These are phyloP conservation scores for Auricularia auricula-judae DNA, from an alignment of 768 basidiomycete species.

Conservation along the genomic window DNA sequence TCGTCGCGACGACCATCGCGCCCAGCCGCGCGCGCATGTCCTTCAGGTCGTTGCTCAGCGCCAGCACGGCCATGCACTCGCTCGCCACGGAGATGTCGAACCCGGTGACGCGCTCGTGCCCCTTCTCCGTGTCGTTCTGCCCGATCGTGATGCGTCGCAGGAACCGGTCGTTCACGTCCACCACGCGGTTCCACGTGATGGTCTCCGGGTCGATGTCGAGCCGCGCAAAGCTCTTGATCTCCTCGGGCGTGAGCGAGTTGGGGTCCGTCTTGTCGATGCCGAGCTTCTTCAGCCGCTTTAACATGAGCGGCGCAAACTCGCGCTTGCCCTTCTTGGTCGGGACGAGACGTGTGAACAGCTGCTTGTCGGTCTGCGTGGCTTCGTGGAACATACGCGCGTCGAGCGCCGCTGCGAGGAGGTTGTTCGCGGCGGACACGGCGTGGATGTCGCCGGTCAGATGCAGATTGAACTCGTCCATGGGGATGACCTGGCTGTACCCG, in stretches of 20 bases:
- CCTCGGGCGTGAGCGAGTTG: slow-evolving; percentile 83
- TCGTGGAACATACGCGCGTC: slow-evolving; percentile 98
- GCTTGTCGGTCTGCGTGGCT: slow-evolving; percentile 91
- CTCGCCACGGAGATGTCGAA: slow-evolving; percentile 97
- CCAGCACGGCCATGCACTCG: slow-evolving; percentile 97
- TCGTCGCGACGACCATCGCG: slow-evolving; percentile 93
- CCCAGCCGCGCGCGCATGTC: slow-evolving; percentile 92
- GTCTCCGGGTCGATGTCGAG: slow-evolving; percentile 85
- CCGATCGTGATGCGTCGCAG: slow-evolving; percentile 89
- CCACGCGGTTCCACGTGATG: slow-evolving; percentile 95
- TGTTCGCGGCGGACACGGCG: slow-evolving; percentile 95
- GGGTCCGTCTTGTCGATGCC: slow-evolving; percentile 93
- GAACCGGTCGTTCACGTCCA: slow-evolving; percentile 96
- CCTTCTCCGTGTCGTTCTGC: slow-evolving; percentile 82
- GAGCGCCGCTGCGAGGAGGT: slow-evolving; percentile 89
- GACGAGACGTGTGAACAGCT: slow-evolving; percentile 82
- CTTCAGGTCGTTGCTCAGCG: slow-evolving; percentile 72
- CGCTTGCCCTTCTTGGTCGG: slow-evolving; percentile 90
- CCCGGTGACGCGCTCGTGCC: slow-evolving; percentile 77
- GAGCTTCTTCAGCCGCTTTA: slow-evolving; percentile 89
- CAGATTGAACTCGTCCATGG: slow-evolving; percentile 99
- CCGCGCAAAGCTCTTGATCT: slow-evolving; percentile 80
- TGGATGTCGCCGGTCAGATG: slow-evolving; percentile 97
- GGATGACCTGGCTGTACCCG: slow-evolving; percentile 97
- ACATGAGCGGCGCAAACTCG: slow-evolving; percentile 91